Percentiles rank a stretch among this genome's conserved stretches.
phyloP scores from a whole-genome alignment of 2,329 filamentous ascomycete species.

The Ramularia collo-cygni region DNA sequence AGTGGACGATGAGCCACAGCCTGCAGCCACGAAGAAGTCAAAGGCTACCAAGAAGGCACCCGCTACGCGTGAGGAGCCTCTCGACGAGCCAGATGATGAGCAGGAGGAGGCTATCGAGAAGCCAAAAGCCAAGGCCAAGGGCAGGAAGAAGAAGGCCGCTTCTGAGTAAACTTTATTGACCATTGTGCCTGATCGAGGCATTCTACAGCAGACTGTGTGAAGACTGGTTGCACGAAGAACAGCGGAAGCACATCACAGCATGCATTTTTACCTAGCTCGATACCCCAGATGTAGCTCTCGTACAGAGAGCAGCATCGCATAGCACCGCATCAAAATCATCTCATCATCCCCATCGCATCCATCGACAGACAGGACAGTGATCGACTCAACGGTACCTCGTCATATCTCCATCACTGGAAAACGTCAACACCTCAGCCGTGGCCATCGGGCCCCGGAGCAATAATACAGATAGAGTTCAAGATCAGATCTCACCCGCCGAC shows the following conservation, averaged over 20 bases:
- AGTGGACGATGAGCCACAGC: constrained; percentile 13
- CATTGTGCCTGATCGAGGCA: neutral
- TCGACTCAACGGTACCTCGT: too few species aligned
- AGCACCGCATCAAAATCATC: too few species aligned
- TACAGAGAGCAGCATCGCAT: too few species aligned
- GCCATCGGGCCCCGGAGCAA: too few species aligned
- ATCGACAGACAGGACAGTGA: too few species aligned
- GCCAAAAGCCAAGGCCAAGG: constrained; percentile 25
- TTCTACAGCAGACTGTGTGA: too few species aligned
- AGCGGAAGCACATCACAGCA: too few species aligned
- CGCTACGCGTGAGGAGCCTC: constrained; percentile 8
- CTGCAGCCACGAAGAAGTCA: constrained; percentile 19
- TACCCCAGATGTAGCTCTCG: constrained; percentile 3
- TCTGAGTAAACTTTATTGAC: constrained; percentile 5
- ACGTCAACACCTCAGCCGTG: too few species aligned
- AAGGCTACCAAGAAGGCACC: constrained; percentile 21
- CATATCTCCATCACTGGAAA: too few species aligned
- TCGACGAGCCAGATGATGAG: constrained; percentile 23
- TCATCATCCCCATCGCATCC: too few species aligned
- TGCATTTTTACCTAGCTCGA: constrained; percentile 8
- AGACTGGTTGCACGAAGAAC: too few species aligned
- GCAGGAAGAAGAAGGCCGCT: constrained; percentile 26
- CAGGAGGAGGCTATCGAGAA: constrained; percentile 20
- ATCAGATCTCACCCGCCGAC: constrained; percentile 13
- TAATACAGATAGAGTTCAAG: constrained; percentile 4